Percentiles rank a stretch among this genome's conserved stretches.
Evolutionary conservation across 1,284 basidiomycete species (phyloP).

Genomic region (Tilletia caries): DNA sequence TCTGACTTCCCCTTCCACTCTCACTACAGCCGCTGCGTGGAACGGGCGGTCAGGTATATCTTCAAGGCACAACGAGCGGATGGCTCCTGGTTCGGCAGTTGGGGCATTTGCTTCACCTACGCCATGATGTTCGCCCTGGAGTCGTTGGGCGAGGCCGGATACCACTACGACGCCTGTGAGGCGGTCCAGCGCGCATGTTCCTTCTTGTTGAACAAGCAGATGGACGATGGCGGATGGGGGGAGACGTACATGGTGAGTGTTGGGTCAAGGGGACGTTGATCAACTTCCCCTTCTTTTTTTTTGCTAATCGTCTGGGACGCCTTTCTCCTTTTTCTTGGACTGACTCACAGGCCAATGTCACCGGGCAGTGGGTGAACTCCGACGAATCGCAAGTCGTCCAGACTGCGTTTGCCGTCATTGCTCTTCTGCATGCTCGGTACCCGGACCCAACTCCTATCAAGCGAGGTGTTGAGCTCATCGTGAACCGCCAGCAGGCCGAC

Average conservation of each 20-base stretch:
- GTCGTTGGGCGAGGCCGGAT: slow-evolving; percentile 80
- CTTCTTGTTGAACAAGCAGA: slow-evolving; percentile 80
- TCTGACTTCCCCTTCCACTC: neutral
- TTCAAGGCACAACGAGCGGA: slow-evolving; percentile 75
- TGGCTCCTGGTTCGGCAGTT: slow-evolving; percentile 93
- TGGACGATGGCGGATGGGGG: slow-evolving; percentile 95
- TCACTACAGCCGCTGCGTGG: slow-evolving; percentile 22
- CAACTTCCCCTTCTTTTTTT: too few relatives aligned
- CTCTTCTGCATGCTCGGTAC: slow-evolving; percentile 80
- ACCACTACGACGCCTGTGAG: slow-evolving; percentile 78
- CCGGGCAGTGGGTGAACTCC: slow-evolving; percentile 77
- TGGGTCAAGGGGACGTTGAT: too few relatives aligned
- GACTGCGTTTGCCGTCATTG: slow-evolving; percentile 88
- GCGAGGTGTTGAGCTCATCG: slow-evolving; percentile 76
- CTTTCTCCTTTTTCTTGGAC: neutral
- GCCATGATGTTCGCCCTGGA: slow-evolving; percentile 95
- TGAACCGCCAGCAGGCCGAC: slow-evolving; percentile 80
- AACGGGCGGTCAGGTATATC: slow-evolving; percentile 72
- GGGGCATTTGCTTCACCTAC: slow-evolving; percentile 61
- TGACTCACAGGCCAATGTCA: slow-evolving; percentile 77
- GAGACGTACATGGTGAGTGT: slow-evolving; percentile 67
- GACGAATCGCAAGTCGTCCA: slow-evolving; percentile 82
- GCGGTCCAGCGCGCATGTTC: slow-evolving; percentile 73
- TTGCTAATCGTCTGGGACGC: too few relatives aligned
- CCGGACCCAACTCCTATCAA: slow-evolving; percentile 77